A percentile compares a stretch with the other conserved stretches of the same genome.
phyloP scores from a whole-genome alignment of 495 filamentous ascomycete genomes.

The Penicillium canariense region DNA sequence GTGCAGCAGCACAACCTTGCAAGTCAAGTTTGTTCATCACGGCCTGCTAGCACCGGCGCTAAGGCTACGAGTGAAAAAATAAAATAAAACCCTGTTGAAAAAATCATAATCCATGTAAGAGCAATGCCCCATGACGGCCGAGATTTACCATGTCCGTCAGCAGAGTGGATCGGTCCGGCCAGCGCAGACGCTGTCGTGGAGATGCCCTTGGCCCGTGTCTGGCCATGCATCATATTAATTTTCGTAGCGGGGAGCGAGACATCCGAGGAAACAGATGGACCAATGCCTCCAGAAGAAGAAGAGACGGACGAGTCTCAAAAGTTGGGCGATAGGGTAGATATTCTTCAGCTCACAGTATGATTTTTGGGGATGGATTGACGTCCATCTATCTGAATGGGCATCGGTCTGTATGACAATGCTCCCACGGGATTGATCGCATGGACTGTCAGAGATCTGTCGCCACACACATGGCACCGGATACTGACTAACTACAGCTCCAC shows the following conservation, averaged over 20 bases:
- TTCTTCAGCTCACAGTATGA: neutral
- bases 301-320: neutral
- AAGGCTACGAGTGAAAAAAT: neutral
- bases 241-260: neutral
- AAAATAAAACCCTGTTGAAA: neutral
- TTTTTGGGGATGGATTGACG: neutral
- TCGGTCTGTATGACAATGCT: neutral
- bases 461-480: conserved; percentile 21
- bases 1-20: neutral
- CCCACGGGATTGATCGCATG: conserved; percentile 20
- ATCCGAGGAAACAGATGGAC: neutral
- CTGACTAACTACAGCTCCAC: conserved; percentile 5
- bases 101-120: neutral
- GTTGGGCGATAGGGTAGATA: neutral
- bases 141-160: conserved; percentile 12
- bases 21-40: neutral
- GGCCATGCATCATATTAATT: conserved; percentile 5
- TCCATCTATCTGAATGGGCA: neutral
- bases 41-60: conserved; percentile 6
- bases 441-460: conserved; percentile 10
- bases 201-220: conserved; percentile 6
- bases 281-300: neutral
- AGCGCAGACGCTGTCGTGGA: conserved; percentile 3
- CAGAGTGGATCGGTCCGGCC: conserved; percentile 9
- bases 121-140: neutral